Evolutionary conservation across 495 filamentous ascomycete species (phyloP), one percentile per base, ranked within the genome.

Genomic region (Penicillium fimorum): DNA sequence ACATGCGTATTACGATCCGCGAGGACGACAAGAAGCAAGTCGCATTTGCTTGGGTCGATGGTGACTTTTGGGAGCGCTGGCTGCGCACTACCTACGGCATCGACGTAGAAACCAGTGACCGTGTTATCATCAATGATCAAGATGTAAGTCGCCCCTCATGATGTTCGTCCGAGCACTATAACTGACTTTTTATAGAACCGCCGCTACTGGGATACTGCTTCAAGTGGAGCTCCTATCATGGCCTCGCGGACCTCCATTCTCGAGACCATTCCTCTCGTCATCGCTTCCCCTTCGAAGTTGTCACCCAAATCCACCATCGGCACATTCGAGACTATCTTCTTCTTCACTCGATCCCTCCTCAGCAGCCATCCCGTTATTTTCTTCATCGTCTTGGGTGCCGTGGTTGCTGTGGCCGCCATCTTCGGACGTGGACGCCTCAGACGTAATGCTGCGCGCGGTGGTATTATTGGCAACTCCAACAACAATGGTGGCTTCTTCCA

Each of bases 41-140:
- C 24, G 81, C 86, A 4, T 98, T 98, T 75, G 94, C 95, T n/a
- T 97, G 95, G 95, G 90, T 97, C 8, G 94, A 98, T 70, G 92
- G 92, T 47, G 84, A 91, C 22, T 97, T 97, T 71, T 98, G 94
- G 94, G 92, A 97, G 69, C 82, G 93, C 37, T 98, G 94, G 94
- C 84, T 98, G 52, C 80, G 91, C 44, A 94, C 86, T 17, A 96
- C 92, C 0, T 98, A 96, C 68, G 94, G 95, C 40, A 87, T 97
- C 59, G 87, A 92, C 63, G 86, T 91, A 24, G 81, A 80, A 40
- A 87, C 91, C 44, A 90, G 92, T 38, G 94, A 97, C 70, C 82
- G 90, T 50, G 92, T 98, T 40, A 88, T 98, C 50, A 93, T 98
- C 71, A 96, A 97, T 58, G 95, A 98, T 68, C 89, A 97, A 75